Base-by-base conservation (phyloP, 306 rosid genomes). In the Erythrophleum fordii region DNA sequence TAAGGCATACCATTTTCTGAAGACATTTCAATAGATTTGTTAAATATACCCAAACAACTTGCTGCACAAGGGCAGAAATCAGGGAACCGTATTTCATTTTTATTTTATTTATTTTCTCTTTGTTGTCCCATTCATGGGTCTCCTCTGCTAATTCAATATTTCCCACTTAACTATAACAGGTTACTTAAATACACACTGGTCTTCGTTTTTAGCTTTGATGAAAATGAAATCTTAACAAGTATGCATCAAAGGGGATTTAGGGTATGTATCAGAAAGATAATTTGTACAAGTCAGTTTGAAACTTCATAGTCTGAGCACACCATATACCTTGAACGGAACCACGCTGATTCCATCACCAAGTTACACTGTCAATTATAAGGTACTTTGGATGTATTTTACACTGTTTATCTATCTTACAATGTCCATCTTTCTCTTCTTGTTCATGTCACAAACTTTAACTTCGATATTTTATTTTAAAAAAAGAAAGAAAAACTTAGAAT, bases 321-420 rank as follows among this genome's bases (percentile, higher is more conserved):
- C 45, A 58, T 28, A 48, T 81, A 65, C 66, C 76, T 35, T 69
- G 70, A 77, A 77, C 75, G 80, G 20, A 82, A 77, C 65, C 74
- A 51, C 44, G 55, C 35, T 28, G 81, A 72, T 77, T 73, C 76
- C 85, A 80, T 86, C 90, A 68, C 79, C 80, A 77, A 77, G 89
- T 77, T 86, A 77, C 76, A 62, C 60, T 69, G 85, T 86, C 90
- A 86, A 86, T 83, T 86, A 65, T 81, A 83, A 61, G 90, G 87
- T 83, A 62, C 52, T 81, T 72, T 11, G 1, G 45, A 80, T 65
- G 62, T 72, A 51, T 77, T 83, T 77, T 70, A 55, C 77, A 22
- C 64, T 46, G 45, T 10, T 73, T 1, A 51, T 31, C 45, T 6
- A 69, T 42, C 56, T 42, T 13, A 28, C 76, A 44, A 45, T 29